These are phyloP conservation scores for Drosera capensis DNA, from an alignment of 148 eudicot species.

Conservation along the genomic window DNA sequence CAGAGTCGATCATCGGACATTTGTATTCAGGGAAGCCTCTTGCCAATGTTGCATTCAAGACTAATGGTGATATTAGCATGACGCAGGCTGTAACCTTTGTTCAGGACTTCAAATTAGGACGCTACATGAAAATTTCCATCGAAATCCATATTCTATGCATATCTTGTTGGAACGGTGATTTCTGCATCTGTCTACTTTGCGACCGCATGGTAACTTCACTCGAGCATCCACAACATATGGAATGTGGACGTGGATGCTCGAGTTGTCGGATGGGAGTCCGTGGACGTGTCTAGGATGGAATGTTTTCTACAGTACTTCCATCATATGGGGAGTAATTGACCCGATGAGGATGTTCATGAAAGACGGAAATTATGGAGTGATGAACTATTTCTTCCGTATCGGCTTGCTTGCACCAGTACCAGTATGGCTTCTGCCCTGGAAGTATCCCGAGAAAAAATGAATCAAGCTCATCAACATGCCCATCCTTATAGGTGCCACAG, in stretches of 20 bases:
- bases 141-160: constrained; percentile 42
- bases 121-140: constrained; percentile 77
- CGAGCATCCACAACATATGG: constrained; percentile 20
- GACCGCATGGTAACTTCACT: constrained; percentile 49
- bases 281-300: constrained; percentile 53
- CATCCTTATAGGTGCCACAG: constrained; percentile 10
- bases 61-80: constrained; percentile 50
- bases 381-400: constrained; percentile 37
- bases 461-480: constrained; percentile 26
- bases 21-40: constrained; percentile 32
- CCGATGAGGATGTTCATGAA: constrained; percentile 27
- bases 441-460: constrained; percentile 25
- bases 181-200: constrained; percentile 20
- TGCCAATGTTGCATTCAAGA: constrained; percentile 37
- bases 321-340: constrained; percentile 43
- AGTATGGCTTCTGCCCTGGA: constrained; percentile 18
- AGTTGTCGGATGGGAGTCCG: constrained; percentile 34
- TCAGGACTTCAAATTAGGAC: constrained; percentile 49
- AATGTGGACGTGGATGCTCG: constrained; percentile 5
- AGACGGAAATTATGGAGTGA: constrained; percentile 10
- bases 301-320: constrained; percentile 37
- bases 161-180: constrained; percentile 37
- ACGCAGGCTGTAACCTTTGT: constrained; percentile 31
- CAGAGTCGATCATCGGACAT: constrained; percentile 33
- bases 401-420: constrained; percentile 28